phyloP scores from a whole-genome alignment of 164 flowering plant species.

The Taxillus chinensis region DNA sequence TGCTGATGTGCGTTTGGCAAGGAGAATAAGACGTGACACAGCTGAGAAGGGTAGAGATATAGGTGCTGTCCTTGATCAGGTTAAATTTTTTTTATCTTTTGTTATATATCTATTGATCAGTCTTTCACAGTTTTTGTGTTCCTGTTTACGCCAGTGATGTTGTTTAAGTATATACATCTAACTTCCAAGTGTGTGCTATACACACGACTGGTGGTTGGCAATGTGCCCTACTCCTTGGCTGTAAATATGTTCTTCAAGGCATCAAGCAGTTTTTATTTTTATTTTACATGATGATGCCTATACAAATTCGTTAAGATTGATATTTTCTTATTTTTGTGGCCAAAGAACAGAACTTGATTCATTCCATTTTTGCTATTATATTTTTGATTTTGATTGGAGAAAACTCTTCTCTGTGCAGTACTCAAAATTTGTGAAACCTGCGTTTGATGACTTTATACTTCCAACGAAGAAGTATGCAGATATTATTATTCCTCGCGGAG shows the following conservation, averaged over 20 bases:
- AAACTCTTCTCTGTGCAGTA: constrained; percentile 50
- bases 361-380: not conserved
- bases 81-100: constrained; percentile 8
- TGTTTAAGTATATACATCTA: too few relatives aligned
- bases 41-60: constrained; percentile 89
- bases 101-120: too few relatives aligned
- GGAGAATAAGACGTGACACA: constrained; percentile 95
- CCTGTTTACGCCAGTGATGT: too few relatives aligned
- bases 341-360: not conserved
- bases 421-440: constrained; percentile 97
- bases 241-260: too few relatives aligned
- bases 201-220: too few relatives aligned
- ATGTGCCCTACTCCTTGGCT: too few relatives aligned
- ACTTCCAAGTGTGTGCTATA: too few relatives aligned
- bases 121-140: too few relatives aligned
- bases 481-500: constrained; percentile 95
- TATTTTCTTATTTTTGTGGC: too few relatives aligned
- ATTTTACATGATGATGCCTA: too few relatives aligned
- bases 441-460: constrained; percentile 96
- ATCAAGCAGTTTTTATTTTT: too few relatives aligned
- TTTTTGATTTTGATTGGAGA: not conserved
- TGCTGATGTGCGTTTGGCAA: constrained; percentile 95
- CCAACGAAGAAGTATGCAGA: constrained; percentile 98
- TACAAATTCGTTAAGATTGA: too few relatives aligned
- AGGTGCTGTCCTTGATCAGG: constrained; percentile 80